Percentiles rank a stretch among this genome's conserved stretches.
These are phyloP conservation scores for Cylindrodendrum hubeiense DNA, from an alignment of 2,329 filamentous ascomycete genomes.

Conservation along the genomic window DNA sequence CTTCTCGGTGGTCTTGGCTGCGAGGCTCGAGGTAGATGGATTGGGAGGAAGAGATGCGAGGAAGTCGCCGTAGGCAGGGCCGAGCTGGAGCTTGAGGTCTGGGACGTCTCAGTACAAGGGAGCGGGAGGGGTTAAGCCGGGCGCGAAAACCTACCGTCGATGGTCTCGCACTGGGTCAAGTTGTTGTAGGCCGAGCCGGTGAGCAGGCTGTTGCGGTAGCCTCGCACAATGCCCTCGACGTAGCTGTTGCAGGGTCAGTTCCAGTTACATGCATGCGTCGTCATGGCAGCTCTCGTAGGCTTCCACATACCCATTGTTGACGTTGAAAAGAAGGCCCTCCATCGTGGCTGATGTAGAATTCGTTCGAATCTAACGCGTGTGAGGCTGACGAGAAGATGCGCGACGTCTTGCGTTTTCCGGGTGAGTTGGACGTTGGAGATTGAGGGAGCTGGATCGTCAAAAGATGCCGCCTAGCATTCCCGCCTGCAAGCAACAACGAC, in stretches of 20 bases:
- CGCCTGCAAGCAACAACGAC: constrained; percentile 26
- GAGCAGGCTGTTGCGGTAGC: constrained; percentile 94
- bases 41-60: constrained; percentile 94
- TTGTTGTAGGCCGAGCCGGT: constrained; percentile 94
- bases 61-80: constrained; percentile 96
- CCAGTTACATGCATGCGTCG: constrained; percentile 32
- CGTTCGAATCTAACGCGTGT: constrained; percentile 13
- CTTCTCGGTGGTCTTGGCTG: constrained; percentile 96
- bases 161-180: constrained; percentile 96
- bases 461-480: constrained; percentile 45
- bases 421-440: constrained; percentile 17
- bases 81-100: constrained; percentile 99
- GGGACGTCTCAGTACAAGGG: constrained; percentile 32
- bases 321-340: constrained; percentile 96
- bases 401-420: constrained; percentile 27
- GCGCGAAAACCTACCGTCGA: constrained; percentile 78
- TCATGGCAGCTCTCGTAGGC: constrained; percentile 16
- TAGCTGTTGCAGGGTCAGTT: constrained; percentile 71
- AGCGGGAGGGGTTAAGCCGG: neutral
- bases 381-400: constrained; percentile 12
- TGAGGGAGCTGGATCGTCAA: constrained; percentile 36
- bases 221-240: constrained; percentile 96
- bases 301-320: constrained; percentile 82
- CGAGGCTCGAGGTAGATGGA: constrained; percentile 94
- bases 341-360: constrained; percentile 61